A percentile compares a stretch with the other conserved stretches of the same genome.
Conservation (phyloP, 805 yeast genomes). For the Metschnikowia noctiluminum region DNA sequence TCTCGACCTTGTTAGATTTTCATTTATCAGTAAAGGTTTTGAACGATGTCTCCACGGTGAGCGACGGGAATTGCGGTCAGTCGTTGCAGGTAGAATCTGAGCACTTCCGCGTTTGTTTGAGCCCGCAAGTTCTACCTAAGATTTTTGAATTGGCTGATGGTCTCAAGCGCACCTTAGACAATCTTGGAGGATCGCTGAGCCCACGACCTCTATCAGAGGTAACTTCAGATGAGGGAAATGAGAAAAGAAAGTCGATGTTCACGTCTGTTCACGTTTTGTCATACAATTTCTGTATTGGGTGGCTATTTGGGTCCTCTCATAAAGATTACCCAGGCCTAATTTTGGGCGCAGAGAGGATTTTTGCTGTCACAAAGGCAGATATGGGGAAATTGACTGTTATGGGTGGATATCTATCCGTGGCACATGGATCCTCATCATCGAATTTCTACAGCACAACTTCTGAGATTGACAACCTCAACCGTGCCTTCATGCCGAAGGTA, state of each 20-base stretch:
- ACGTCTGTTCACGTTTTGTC: constrained; percentile 54
- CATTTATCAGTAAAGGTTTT: constrained; percentile 41
- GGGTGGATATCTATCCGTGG: constrained; percentile 69
- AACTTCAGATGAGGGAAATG: not conserved
- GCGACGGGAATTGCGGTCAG: constrained; percentile 26
- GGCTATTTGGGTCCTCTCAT: constrained; percentile 56
- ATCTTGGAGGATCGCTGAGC: not conserved
- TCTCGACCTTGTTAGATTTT: constrained; percentile 43
- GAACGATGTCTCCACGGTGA: constrained; percentile 26
- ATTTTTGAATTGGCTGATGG: constrained; percentile 34
- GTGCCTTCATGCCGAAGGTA: constrained; percentile 68
- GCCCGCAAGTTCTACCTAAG: constrained; percentile 47
- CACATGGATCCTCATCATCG: constrained; percentile 54
- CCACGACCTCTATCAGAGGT: not conserved
- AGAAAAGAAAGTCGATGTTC: constrained; percentile 10
- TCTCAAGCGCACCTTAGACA: constrained; percentile 3
- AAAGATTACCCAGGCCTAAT: constrained; percentile 67
- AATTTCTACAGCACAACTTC: constrained; percentile 46
- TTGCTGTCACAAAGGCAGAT: constrained; percentile 57
- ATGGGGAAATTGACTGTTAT: constrained; percentile 66
- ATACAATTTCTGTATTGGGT: constrained; percentile 69
- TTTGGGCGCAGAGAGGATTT: constrained; percentile 71
- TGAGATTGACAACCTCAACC: constrained; percentile 47
- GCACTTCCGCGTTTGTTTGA: constrained; percentile 55
- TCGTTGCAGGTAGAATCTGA: constrained; percentile 57